Evolutionary conservation across 2,329 filamentous ascomycete genomes (phyloP).

Genomic region (Cordyceps militaris): DNA sequence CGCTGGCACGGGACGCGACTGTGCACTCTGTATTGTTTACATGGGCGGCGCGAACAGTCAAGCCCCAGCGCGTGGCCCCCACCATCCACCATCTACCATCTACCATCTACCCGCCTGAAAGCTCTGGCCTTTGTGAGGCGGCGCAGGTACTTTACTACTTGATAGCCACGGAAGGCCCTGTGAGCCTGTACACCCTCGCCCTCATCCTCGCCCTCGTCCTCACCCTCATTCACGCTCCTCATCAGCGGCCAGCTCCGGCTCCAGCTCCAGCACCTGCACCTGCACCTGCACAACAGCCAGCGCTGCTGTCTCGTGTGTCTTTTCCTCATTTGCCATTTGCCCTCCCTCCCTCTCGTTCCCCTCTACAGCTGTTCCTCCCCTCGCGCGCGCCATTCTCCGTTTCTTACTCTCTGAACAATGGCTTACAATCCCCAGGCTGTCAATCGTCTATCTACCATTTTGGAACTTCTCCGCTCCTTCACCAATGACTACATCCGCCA

Average conservation of each 20-base stretch:
- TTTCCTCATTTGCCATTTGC: too few species aligned
- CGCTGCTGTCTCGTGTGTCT: too few species aligned
- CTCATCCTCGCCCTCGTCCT: too few species aligned
- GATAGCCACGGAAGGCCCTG: too few species aligned
- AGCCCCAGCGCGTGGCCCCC: neutral
- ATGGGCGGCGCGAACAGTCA: slow-evolving; percentile 1
- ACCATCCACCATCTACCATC: neutral
- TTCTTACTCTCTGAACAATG: neutral
- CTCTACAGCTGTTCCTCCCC: neutral
- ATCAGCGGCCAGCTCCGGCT: too few species aligned
- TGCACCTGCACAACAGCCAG: too few species aligned
- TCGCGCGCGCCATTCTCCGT: too few species aligned
- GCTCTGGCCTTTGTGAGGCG: slow-evolving; percentile 18
- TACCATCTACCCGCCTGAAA: neutral
- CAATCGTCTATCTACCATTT: slow-evolving; percentile 65
- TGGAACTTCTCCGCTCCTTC: slow-evolving; percentile 71
- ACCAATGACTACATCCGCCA: slow-evolving; percentile 81
- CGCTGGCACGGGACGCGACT: slow-evolving; percentile 8
- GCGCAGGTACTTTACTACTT: too few species aligned
- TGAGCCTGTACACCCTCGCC: too few species aligned
- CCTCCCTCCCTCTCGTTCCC: too few species aligned
- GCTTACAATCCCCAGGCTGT: slow-evolving; percentile 48
- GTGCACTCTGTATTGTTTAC: slow-evolving; percentile 10
- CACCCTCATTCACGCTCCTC: too few species aligned
- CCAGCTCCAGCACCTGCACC: too few species aligned